These are phyloP conservation scores for Immersiella caudata DNA, from an alignment of 495 filamentous ascomycete species.

Conservation along the genomic window DNA sequence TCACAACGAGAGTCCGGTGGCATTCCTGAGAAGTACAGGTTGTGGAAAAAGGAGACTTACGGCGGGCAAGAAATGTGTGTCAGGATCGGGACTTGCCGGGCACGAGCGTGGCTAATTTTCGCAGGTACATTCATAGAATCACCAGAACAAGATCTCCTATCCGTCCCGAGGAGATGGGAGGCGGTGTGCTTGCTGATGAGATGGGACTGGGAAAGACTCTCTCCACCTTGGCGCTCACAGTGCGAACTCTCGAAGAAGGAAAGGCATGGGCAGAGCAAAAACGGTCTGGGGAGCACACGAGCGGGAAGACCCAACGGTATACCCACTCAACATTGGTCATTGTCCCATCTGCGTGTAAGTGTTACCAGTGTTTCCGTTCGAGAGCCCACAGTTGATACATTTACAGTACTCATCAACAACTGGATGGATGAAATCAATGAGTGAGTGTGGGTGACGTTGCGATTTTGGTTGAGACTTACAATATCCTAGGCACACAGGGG, in stretches of 20 bases:
- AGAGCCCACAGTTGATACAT: not conserved
- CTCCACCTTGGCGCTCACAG: constrained; percentile 40
- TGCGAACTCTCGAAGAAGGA: constrained; percentile 31
- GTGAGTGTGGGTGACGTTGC: constrained; percentile 21
- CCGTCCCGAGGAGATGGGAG: constrained; percentile 32
- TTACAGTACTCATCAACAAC: constrained; percentile 29
- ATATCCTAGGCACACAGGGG: constrained; percentile 32
- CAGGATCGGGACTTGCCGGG: not conserved
- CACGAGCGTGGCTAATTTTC: not conserved
- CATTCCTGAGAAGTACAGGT: constrained; percentile 30
- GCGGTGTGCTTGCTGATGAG: constrained; percentile 48
- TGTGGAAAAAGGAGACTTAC: constrained; percentile 29
- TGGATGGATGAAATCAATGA: constrained; percentile 36
- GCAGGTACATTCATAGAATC: constrained; percentile 37
- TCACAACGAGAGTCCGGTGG: constrained; percentile 35
- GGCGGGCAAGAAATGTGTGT: constrained; percentile 30
- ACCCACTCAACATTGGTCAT: constrained; percentile 49
- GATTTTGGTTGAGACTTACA: not conserved
- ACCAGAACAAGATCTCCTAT: constrained; percentile 27
- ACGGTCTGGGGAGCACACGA: not conserved
- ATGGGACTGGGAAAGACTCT: constrained; percentile 56
- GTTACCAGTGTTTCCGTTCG: not conserved
- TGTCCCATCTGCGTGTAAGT: constrained; percentile 41
- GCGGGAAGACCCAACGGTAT: constrained; percentile 13
- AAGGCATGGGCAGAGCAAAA: constrained; percentile 49